Evolutionary conservation across 106 monocot genomes (phyloP).

Genomic region (Allium fistulosum): DNA sequence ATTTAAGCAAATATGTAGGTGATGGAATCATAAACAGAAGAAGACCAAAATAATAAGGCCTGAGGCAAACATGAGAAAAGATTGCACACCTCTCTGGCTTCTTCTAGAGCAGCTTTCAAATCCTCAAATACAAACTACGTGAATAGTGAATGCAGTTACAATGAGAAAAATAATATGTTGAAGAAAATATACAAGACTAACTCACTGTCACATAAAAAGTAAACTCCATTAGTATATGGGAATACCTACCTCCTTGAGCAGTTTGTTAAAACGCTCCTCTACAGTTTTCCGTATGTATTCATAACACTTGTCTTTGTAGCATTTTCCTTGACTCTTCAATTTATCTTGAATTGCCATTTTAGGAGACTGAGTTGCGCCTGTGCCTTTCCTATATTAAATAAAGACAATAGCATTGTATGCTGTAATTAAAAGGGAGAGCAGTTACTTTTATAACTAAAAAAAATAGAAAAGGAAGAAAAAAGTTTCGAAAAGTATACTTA

Average conservation of each 20-base stretch:
- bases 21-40: too few relatives aligned
- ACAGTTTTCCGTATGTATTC: constrained; percentile 92
- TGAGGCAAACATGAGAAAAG: too few relatives aligned
- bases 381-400: constrained; percentile 53
- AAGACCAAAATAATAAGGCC: not conserved
- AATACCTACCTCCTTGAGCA: constrained; percentile 62
- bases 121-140: constrained; percentile 85
- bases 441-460: too few relatives aligned
- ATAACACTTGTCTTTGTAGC: constrained; percentile 98
- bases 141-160: constrained; percentile 16
- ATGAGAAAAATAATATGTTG: constrained; percentile 6
- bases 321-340: constrained; percentile 67
- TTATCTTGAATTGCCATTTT: constrained; percentile 44
- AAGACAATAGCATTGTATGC: not conserved
- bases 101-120: constrained; percentile 90
- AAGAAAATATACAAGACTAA: not conserved
- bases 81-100: constrained; percentile 67
- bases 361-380: constrained; percentile 43
- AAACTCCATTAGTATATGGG: not conserved
- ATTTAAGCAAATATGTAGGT: too few relatives aligned
- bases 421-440: too few relatives aligned
- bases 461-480: too few relatives aligned
- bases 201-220: not conserved
- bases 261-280: constrained; percentile 78
- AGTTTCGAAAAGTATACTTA: too few relatives aligned